These are phyloP conservation scores for Digitaria exilis DNA, from an alignment of 202 grass and related monocot species.

Conservation along the genomic window DNA sequence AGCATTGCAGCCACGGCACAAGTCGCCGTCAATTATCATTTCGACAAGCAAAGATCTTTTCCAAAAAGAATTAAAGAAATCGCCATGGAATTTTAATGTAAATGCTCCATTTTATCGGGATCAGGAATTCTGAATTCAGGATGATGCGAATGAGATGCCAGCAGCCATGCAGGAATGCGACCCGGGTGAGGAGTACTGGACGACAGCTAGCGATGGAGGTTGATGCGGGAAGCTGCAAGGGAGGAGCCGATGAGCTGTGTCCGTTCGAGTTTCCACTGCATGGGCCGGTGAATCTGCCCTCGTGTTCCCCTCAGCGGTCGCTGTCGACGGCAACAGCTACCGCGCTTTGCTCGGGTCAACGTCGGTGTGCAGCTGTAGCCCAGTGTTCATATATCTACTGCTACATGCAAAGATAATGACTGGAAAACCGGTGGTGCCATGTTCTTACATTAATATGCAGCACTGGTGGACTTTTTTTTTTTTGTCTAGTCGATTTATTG, in stretches of 20 bases:
- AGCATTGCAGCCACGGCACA: neutral
- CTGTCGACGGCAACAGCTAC: neutral
- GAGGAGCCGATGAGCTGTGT: conserved; percentile 17
- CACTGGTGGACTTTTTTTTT: neutral
- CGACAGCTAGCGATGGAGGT: neutral
- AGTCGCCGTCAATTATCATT: neutral
- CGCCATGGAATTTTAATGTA: neutral
- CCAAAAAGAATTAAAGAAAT: neutral
- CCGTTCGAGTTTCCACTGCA: conserved; percentile 24
- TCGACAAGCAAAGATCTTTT: neutral
- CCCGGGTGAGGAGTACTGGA: neutral
- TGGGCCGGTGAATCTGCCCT: neutral
- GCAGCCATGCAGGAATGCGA: neutral
- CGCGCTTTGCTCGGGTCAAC: conserved; percentile 36
- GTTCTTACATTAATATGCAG: neutral
- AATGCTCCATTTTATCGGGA: neutral
- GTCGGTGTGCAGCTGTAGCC: conserved; percentile 45
- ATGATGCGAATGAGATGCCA: neutral
- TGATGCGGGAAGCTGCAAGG: neutral
- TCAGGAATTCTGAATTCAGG: no score
- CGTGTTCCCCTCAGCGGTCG: conserved; percentile 27
- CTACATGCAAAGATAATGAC: neutral
- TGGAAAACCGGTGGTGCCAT: neutral
- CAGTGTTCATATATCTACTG: neutral
- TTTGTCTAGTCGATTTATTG: neutral